Evolutionary conservation across 805 yeast genomes (phyloP), one percentile per base, ranked within the genome.

Genomic region (Kodamaea kaohsiungensis): DNA sequence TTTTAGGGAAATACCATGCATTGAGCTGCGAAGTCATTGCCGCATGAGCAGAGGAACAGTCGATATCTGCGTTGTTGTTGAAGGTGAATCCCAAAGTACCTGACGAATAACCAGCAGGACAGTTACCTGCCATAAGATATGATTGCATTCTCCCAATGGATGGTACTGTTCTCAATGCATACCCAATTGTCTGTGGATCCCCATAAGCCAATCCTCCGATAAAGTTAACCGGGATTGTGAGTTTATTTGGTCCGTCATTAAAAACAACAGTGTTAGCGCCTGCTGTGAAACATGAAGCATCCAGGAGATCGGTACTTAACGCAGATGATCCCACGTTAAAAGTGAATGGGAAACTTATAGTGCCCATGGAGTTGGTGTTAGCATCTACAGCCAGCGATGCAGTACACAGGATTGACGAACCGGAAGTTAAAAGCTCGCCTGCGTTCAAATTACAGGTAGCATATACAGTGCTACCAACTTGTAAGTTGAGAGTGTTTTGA

Each of bases 21-120:
- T 69, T 69, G 22, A 63, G 19, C 9, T 46, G 27, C 48, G 61
- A 58, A 18, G 71, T 55, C 13, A 65, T 56, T 10, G 60, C 62
- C 6, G 59, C 62, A 33, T 62, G 62, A 4, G 61, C 51, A 1
- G 56, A 18, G 16, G 55, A 39, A 56, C 73, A 69, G 50, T 67
- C 68, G 8, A 67, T 46, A 8, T 33, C 30, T 4, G 53, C 57
- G 12, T 40, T 42, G 5, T 27, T n/a, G n/a, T n/a, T 8, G 8
- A 65, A 49, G 0, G 52, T 22, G n/a, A 67, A 35, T 10, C 70
- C 72, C 39, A 68, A 48, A 2, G 49, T 54, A 27, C 70, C 72
- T 8, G 55, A 42, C 2, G 30, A 19, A 30, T 61, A 61, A 10
- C 71, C 72, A 17, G 43, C 56, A 1, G 60, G 50, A 58, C 71